phyloP scores from a whole-genome alignment of 1,284 basidiomycete genomes.

The Rhodotorula sp. region DNA sequence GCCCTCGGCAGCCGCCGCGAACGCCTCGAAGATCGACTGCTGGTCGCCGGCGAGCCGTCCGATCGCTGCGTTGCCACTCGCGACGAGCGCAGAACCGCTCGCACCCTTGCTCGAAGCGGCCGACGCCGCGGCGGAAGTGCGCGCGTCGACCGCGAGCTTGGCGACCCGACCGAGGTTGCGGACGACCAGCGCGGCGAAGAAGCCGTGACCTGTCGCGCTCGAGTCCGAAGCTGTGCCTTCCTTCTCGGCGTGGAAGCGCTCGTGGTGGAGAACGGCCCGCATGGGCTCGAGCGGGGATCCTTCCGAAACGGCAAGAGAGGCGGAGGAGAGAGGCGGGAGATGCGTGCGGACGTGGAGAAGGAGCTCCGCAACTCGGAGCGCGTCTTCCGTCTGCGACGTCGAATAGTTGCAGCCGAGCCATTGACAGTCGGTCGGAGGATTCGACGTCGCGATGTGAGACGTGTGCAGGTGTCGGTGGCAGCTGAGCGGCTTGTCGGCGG shows the following conservation, averaged over 20 bases:
- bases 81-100: slow-evolving; percentile 13
- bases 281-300: slow-evolving; percentile 7
- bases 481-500: background rate
- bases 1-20: slow-evolving; percentile 27
- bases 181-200: slow-evolving; percentile 37
- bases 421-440: slow-evolving; percentile 1
- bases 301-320: background rate
- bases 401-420: slow-evolving; percentile 29
- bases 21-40: slow-evolving; percentile 35
- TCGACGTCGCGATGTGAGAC: slow-evolving; percentile 19
- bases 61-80: slow-evolving; percentile 27
- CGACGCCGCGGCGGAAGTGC: background rate
- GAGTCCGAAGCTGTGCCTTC: slow-evolving; percentile 12
- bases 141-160: slow-evolving; percentile 27
- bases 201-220: slow-evolving; percentile 3
- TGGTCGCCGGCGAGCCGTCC: slow-evolving; percentile 25
- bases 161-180: slow-evolving; percentile 36
- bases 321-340: slow-evolving; percentile 15
- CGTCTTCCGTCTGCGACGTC: background rate
- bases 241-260: slow-evolving; percentile 31
- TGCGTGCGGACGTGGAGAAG: slow-evolving; percentile 38
- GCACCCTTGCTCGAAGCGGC: background rate
- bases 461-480: slow-evolving; percentile 26
- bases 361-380: slow-evolving; percentile 18
- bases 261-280: slow-evolving; percentile 15